Conservation (phyloP, 768 basidiomycete genomes). For the Hygrophorus pudorinus region DNA sequence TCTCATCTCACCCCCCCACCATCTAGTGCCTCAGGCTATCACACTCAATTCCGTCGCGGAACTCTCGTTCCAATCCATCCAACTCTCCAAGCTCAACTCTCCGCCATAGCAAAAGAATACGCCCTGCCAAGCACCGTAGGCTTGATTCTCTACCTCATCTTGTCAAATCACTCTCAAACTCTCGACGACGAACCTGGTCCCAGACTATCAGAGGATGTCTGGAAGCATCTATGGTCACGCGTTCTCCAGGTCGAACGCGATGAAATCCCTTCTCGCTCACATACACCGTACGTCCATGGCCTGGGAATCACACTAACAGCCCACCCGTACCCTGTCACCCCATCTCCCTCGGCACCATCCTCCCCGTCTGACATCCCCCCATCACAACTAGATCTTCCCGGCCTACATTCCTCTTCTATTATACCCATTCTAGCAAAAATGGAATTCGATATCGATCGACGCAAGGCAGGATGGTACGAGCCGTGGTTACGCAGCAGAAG, state of each 20-base stretch:
- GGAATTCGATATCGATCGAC: conserved; percentile 86
- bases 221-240: conserved; percentile 78
- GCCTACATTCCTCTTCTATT: conserved; percentile 50
- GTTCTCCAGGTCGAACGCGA: conserved; percentile 54
- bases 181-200: conserved; percentile 71
- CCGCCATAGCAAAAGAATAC: conserved; percentile 88
- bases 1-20: conserved; percentile 40
- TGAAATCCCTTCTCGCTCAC: conserved; percentile 27
- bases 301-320: conserved; percentile 34
- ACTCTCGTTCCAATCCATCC: conserved; percentile 81
- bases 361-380: conserved; percentile 41
- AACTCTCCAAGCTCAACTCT: conserved; percentile 72
- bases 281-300: conserved; percentile 32
- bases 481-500: conserved; percentile 66
- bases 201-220: conserved; percentile 76
- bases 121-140: conserved; percentile 82
- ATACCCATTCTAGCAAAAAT: conserved; percentile 88
- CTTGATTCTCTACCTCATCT: conserved; percentile 72
- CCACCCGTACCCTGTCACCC: conserved; percentile 33
- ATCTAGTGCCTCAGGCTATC: conserved; percentile 59
- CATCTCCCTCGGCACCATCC: conserved; percentile 46
- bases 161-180: too few species aligned
- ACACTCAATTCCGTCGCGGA: conserved; percentile 72
- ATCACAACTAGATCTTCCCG: conserved; percentile 50
- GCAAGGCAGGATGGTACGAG: conserved; percentile 78